Percentiles rank a stretch among this genome's conserved stretches.
Conservation (phyloP, 148 eudicot genomes). For the Salicornia ramosissima region DNA sequence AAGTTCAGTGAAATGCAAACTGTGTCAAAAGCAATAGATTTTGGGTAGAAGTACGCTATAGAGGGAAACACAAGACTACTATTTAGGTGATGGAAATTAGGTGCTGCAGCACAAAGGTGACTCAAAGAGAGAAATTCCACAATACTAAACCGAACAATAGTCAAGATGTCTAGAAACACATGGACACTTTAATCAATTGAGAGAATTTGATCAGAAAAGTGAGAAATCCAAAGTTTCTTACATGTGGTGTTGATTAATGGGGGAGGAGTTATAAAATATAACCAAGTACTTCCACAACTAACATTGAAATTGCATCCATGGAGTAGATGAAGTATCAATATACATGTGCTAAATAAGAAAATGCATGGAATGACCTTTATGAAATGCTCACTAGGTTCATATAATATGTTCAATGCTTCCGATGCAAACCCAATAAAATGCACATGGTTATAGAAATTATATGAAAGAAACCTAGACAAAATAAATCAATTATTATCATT, state of each 20-base stretch:
- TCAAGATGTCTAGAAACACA: neutral
- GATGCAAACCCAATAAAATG: too few species aligned
- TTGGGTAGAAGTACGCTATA: neutral
- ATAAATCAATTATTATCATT: too few species aligned
- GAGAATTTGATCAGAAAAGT: slow-evolving; percentile 2
- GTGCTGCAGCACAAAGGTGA: neutral
- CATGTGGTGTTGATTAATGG: neutral
- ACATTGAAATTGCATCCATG: neutral
- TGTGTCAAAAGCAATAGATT: neutral
- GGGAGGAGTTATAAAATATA: neutral
- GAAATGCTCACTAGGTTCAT: too few species aligned
- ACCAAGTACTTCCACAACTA: neutral
- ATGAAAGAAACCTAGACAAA: too few species aligned
- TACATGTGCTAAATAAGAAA: neutral
- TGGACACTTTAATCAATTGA: neutral
- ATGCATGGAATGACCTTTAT: too few species aligned
- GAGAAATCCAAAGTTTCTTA: neutral
- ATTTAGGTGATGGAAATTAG: neutral
- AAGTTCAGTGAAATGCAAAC: too few species aligned
- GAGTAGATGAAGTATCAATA: neutral
- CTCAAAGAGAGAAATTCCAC: neutral
- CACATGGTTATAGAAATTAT: too few species aligned
- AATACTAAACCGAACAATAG: neutral
- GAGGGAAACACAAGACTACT: too few species aligned
- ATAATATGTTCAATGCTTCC: too few species aligned